Base-by-base conservation (phyloP, 2,329 filamentous ascomycete genomes). In the Canariomyces notabilis region DNA sequence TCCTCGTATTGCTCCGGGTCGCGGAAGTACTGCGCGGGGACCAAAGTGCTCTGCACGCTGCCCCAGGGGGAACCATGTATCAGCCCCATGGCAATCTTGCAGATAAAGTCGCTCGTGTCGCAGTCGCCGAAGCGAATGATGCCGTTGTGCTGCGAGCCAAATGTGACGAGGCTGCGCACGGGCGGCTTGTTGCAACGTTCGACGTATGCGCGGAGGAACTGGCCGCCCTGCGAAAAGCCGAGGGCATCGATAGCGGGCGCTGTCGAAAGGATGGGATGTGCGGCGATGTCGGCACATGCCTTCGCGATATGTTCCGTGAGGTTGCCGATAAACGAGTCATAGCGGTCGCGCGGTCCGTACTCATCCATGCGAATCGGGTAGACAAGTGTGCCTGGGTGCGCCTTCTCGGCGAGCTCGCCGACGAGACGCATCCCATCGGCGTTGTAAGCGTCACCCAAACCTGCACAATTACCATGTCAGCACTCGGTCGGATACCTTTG, bases 1-100 rank as follows among this genome's bases (percentile, higher is more conserved):
- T 74, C 68, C 1, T 82, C 78, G 64, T 89, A 67, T 62, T 89
- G 70, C 47, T 69, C 62, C 50, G 79, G 78, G 54, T 90, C 80
- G 42, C 91, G 85, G 73, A 85, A 97, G 72, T 98, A 98, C 71
- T 98, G 93, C 23, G 93, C 91, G 1, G 93, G 93, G 4, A 98
- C 87, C 7, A 97, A 74, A 15, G 79, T 79, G 42, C 72, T 74
- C 73, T 97, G 93, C 5, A 93, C 87, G 57, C 85, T 85, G 32
- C 79, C 80, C 88, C 89, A 98, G 2, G 86, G 89, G 59, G 91
- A 91, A 35, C 79, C 79, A 49, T 82, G 80, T 43, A 98, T 72
- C 35, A 96, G 70, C 0, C 81, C 83, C 68, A 91, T 85, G 37
- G 88, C 88, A 20, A 80, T 82, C 51, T 82, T 82, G 70, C 93